Evolutionary conservation across 2,329 filamentous ascomycete genomes (phyloP).

Genomic region (Bipolaris gigantea): DNA sequence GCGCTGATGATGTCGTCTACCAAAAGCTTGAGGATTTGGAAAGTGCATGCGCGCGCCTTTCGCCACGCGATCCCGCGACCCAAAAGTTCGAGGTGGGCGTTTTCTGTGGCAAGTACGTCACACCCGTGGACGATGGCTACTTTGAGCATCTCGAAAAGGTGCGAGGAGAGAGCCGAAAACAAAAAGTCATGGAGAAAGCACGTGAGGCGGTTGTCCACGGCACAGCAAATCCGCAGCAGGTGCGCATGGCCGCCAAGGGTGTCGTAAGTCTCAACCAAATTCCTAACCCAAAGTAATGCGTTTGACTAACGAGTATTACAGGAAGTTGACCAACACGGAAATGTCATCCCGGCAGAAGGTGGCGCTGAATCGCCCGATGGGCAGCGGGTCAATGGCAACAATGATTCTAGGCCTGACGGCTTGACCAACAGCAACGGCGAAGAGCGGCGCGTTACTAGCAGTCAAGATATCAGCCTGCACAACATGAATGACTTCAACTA

Average conservation of each 20-base stretch:
- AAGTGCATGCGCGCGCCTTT: slow-evolving; percentile 73
- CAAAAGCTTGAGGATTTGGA: slow-evolving; percentile 79
- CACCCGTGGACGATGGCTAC: slow-evolving; percentile 75
- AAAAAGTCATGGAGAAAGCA: slow-evolving; percentile 66
- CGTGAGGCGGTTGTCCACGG: slow-evolving; percentile 67
- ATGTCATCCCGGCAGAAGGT: slow-evolving; percentile 56
- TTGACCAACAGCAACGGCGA: slow-evolving; percentile 25
- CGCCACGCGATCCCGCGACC: slow-evolving; percentile 58
- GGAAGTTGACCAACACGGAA: slow-evolving; percentile 58
- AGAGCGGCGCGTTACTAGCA: slow-evolving; percentile 45
- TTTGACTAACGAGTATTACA: slow-evolving; percentile 18
- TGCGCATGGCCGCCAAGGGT: slow-evolving; percentile 65
- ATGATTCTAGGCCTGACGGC: slow-evolving; percentile 19
- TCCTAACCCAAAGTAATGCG: not conserved
- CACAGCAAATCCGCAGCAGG: slow-evolving; percentile 61
- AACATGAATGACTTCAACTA: slow-evolving; percentile 52
- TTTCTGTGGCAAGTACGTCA: slow-evolving; percentile 86
- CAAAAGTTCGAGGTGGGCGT: slow-evolving; percentile 85
- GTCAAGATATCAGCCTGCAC: slow-evolving; percentile 64
- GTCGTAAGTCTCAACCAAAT: slow-evolving; percentile 44
- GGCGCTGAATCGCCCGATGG: slow-evolving; percentile 27
- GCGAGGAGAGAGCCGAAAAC: slow-evolving; percentile 69
- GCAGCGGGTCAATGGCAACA: slow-evolving; percentile 28
- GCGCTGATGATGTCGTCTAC: slow-evolving; percentile 75
- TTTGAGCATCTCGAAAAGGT: slow-evolving; percentile 77